Conservation (phyloP, 257 asterid genomes). For the Ophiorrhiza pumila region DNA sequence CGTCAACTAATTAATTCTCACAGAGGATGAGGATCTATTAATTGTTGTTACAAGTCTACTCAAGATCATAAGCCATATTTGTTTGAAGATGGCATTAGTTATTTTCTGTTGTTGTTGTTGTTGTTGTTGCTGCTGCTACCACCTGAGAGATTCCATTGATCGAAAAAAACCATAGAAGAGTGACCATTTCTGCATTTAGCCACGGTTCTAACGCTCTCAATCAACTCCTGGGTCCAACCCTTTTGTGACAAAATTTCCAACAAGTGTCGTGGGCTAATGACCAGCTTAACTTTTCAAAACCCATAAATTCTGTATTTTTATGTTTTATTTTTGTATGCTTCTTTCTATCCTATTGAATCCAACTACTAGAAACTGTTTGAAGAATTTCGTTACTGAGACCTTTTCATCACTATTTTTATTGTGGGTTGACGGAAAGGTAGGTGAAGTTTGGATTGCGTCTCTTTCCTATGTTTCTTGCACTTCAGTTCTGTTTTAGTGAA, state of each 20-base stretch:
- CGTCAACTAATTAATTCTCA: no score
- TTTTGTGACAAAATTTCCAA: conserved; percentile 73
- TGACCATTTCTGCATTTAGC: conserved; percentile 66
- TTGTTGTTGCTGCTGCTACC: conserved; percentile 47
- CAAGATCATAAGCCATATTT: conserved; percentile 16
- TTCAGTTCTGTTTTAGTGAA: conserved; percentile 1
- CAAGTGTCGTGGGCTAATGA: conserved; percentile 61
- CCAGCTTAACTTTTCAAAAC: conserved; percentile 86
- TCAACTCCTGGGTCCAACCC: conserved; percentile 66
- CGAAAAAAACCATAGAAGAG: conserved; percentile 39
- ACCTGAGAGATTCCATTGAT: conserved; percentile 73
- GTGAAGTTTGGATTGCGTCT: background rate
- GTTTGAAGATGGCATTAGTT: conserved; percentile 25
- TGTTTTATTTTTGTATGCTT: background rate
- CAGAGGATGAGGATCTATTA: no score
- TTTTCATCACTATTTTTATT: background rate
- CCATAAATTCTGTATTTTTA: conserved; percentile 7
- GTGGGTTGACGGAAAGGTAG: background rate
- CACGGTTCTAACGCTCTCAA: conserved; percentile 79
- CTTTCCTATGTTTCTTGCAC: background rate
- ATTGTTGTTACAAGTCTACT: conserved; percentile 9
- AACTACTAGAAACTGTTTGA: background rate
- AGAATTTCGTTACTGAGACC: background rate
- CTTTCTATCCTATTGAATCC: background rate
- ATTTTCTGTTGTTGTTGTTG: no score